These are phyloP conservation scores for Lepidopterella palustris DNA, from an alignment of 495 filamentous ascomycete species.

Conservation along the genomic window DNA sequence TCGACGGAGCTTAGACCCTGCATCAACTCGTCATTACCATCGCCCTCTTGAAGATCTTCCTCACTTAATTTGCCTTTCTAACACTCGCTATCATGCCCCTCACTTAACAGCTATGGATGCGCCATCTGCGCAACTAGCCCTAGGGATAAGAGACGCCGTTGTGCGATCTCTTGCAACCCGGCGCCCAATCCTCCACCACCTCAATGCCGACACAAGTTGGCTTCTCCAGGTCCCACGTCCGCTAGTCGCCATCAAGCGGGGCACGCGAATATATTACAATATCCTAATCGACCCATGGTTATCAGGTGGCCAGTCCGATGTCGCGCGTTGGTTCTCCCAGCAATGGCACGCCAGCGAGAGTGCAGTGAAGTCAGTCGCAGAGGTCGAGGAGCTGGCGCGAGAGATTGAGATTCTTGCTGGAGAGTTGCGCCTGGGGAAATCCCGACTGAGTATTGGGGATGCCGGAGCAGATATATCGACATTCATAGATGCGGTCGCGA, in stretches of 20 bases:
- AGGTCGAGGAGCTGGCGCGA: constrained; percentile 32
- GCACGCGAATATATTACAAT: constrained; percentile 43
- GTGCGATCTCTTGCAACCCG: constrained; percentile 32
- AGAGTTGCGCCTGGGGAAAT: constrained; percentile 14
- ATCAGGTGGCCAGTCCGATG: constrained; percentile 45
- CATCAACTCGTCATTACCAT: neutral
- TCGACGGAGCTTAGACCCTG: neutral
- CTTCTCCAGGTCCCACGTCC: constrained; percentile 49
- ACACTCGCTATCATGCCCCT: neutral
- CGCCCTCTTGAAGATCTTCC: neutral
- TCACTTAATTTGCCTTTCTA: neutral
- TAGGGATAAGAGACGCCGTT: constrained; percentile 15
- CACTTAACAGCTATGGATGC: neutral
- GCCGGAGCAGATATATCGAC: constrained; percentile 9
- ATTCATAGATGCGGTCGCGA: constrained; percentile 44
- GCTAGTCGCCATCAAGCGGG: constrained; percentile 21
- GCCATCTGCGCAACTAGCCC: neutral
- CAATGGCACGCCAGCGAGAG: constrained; percentile 48
- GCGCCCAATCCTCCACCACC: constrained; percentile 48
- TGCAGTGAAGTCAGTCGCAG: constrained; percentile 37
- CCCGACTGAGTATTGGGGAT: neutral
- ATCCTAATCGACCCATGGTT: constrained; percentile 55
- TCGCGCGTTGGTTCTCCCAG: constrained; percentile 48
- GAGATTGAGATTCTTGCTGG: constrained; percentile 30
- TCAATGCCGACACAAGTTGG: constrained; percentile 56